Conservation (phyloP, 805 yeast genomes). For the Candida nitratophila region DNA sequence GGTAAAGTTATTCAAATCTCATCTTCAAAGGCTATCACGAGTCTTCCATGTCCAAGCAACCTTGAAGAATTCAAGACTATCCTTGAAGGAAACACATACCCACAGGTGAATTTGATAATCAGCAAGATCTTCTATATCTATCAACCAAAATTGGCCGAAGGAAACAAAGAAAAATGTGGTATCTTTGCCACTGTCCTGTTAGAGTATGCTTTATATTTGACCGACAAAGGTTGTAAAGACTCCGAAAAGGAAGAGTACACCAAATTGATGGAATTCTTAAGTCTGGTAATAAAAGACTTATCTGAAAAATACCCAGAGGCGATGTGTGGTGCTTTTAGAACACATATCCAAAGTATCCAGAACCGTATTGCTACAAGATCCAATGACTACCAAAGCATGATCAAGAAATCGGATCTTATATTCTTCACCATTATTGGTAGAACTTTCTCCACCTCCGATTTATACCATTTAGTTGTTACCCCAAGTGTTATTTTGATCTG, state of each 20-base stretch:
- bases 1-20: slow-evolving; percentile 21
- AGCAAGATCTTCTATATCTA: slow-evolving; percentile 50
- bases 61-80: slow-evolving; percentile 36
- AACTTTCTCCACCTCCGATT: slow-evolving; percentile 90
- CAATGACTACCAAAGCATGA: slow-evolving; percentile 20
- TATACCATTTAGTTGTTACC: slow-evolving; percentile 85
- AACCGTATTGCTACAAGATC: slow-evolving; percentile 35
- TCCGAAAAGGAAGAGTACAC: slow-evolving; percentile 21
- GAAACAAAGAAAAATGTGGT: slow-evolving; percentile 72
- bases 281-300: slow-evolving; percentile 43
- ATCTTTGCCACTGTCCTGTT: slow-evolving; percentile 55
- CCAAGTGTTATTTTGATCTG: slow-evolving; percentile 72
- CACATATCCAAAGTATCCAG: slow-evolving; percentile 48
- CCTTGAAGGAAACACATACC: slow-evolving; percentile 24
- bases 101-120: slow-evolving; percentile 40
- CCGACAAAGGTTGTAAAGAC: slow-evolving; percentile 26
- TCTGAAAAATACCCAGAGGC: slow-evolving; percentile 59
- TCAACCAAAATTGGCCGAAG: slow-evolving; percentile 74
- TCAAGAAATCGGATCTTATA: slow-evolving; percentile 49
- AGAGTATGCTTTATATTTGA: slow-evolving; percentile 49
- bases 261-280: slow-evolving; percentile 29
- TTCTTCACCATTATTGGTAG: slow-evolving; percentile 67
- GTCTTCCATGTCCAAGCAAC: slow-evolving; percentile 39
- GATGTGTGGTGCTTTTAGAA: slow-evolving; percentile 57
- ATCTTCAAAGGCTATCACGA: slow-evolving; percentile 8